Percentiles rank a stretch among this genome's conserved stretches.
Conservation (phyloP, 1,284 basidiomycete genomes). For the Tilletia walkeri region DNA sequence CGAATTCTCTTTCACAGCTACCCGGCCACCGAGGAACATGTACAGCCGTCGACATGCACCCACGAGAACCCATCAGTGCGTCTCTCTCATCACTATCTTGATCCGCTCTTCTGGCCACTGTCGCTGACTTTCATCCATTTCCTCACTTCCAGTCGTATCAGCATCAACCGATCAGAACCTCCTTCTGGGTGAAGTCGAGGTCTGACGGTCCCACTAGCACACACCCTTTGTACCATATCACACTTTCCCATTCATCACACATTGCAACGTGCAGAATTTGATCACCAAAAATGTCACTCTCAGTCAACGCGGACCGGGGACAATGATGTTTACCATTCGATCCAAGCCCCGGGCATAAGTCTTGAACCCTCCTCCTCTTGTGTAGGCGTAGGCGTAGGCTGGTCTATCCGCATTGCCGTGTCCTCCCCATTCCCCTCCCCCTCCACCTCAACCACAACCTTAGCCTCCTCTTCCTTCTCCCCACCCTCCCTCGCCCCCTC, state of each 20-base stretch:
- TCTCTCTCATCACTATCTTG: slow-evolving; percentile 8
- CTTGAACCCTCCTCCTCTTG: too few species aligned
- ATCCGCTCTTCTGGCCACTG: slow-evolving; percentile 15
- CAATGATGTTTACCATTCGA: neutral
- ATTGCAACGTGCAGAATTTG: too few species aligned
- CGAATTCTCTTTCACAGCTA: slow-evolving; percentile 23
- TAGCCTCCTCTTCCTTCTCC: neutral
- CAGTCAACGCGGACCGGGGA: too few species aligned
- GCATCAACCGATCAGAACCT: slow-evolving; percentile 47
- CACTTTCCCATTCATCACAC: too few species aligned
- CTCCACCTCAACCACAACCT: neutral
- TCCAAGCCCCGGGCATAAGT: slow-evolving; percentile 4
- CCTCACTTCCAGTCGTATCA: slow-evolving; percentile 35
- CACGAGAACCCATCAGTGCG: slow-evolving; percentile 48
- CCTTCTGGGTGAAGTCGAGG: slow-evolving; percentile 47
- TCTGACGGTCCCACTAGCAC: neutral
- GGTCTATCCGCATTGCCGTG: neutral
- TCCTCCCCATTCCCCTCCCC: neutral
- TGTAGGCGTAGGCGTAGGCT: too few species aligned
- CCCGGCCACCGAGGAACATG: slow-evolving; percentile 54
- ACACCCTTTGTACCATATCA: too few species aligned
- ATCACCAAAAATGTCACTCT: too few species aligned
- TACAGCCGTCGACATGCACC: slow-evolving; percentile 53
- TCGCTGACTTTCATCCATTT: slow-evolving; percentile 12
- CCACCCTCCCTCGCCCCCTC: neutral